A percentile compares a stretch with the other conserved stretches of the same genome.
Evolutionary conservation across 2,329 filamentous ascomycete species (phyloP).

Genomic region (Ophiognomonia clavigignenti-juglandacearum): DNA sequence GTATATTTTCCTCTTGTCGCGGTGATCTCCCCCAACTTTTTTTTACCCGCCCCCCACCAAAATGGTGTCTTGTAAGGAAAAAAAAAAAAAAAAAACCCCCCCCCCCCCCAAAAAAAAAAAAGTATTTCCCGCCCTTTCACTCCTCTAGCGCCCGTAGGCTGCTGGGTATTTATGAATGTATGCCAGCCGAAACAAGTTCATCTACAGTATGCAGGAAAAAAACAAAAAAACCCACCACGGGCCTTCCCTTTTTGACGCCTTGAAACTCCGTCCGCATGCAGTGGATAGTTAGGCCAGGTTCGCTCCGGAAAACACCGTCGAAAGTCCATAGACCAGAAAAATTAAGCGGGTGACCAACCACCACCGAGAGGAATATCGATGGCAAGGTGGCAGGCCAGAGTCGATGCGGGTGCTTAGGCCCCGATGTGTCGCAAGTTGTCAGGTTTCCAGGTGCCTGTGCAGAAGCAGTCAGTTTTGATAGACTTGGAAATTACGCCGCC

Average conservation of each 20-base stretch:
- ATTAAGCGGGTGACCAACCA: too few relatives aligned
- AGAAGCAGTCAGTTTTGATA: slow-evolving; percentile 18
- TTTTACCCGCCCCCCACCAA: too few relatives aligned
- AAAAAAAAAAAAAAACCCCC: background rate
- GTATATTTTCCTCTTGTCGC: too few relatives aligned
- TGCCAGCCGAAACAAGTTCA: too few relatives aligned
- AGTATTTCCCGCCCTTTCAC: too few relatives aligned
- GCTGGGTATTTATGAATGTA: too few relatives aligned
- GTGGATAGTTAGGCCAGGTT: background rate
- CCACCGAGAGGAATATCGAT: background rate
- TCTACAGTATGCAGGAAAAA: background rate
- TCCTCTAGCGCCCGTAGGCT: too few relatives aligned
- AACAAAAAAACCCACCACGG: too few relatives aligned
- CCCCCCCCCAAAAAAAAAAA: too few relatives aligned
- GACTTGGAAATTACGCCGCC: background rate
- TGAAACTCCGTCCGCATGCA: background rate
- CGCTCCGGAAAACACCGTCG: background rate
- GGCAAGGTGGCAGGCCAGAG: slow-evolving; percentile 1
- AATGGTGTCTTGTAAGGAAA: too few relatives aligned
- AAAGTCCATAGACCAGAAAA: slow-evolving; percentile 4
- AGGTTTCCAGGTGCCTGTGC: slow-evolving; percentile 69
- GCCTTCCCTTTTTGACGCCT: background rate
- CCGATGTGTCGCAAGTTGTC: slow-evolving; percentile 68
- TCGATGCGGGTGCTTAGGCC: slow-evolving; percentile 25
- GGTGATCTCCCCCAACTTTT: too few relatives aligned